Percentiles rank a stretch among this genome's conserved stretches.
These are phyloP conservation scores for Hygrophila difformis DNA, from an alignment of 257 asterid species.

Conservation along the genomic window DNA sequence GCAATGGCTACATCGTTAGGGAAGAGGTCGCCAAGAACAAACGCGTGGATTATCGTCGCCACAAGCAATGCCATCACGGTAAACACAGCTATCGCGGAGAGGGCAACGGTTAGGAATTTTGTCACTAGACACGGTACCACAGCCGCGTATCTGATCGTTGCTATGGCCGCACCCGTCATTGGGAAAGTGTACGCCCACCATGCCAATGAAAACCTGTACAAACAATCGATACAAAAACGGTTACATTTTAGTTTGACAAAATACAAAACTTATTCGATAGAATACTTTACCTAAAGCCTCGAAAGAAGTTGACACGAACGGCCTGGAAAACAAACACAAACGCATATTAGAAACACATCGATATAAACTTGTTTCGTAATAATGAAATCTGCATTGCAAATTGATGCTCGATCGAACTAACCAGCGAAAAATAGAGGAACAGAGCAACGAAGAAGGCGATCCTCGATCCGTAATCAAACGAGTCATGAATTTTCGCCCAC, in stretches of 20 bases:
- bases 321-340: slow-evolving; percentile 52
- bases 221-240: too few species aligned
- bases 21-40: neutral
- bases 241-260: too few species aligned
- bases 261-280: too few species aligned
- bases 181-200: slow-evolving; percentile 9
- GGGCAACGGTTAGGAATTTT: neutral
- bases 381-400: neutral
- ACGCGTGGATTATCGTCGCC: slow-evolving; percentile 1
- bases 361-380: too few species aligned
- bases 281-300: slow-evolving; percentile 62
- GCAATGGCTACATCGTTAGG: slow-evolving; percentile 3
- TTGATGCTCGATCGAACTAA: too few species aligned
- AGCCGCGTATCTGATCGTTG: neutral
- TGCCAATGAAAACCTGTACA: neutral
- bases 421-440: slow-evolving; percentile 88
- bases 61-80: neutral
- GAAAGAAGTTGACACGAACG: slow-evolving; percentile 71
- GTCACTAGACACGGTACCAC: neutral
- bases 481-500: slow-evolving; percentile 78
- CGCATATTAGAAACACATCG: slow-evolving; percentile 13
- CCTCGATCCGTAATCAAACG: slow-evolving; percentile 58
- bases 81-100: neutral
- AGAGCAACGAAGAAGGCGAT: slow-evolving; percentile 70
- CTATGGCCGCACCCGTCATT: slow-evolving; percentile 3